These are phyloP conservation scores for Cercospora sp. DNA, from an alignment of 2,329 filamentous ascomycete genomes.

Conservation along the genomic window DNA sequence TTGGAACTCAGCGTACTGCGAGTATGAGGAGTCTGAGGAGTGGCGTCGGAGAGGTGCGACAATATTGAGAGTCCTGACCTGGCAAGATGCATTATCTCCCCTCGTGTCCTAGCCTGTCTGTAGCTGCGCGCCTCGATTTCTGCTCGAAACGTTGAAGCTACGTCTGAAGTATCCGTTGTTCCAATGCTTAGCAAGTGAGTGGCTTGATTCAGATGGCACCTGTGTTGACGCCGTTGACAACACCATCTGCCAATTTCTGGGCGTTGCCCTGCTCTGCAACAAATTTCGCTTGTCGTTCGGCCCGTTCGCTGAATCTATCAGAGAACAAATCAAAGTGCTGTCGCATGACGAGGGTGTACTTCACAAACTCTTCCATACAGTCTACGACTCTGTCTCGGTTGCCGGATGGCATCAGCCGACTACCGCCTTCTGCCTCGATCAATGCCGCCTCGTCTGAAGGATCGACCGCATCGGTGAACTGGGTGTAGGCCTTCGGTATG, in stretches of 20 bases:
- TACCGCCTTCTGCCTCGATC: slow-evolving; percentile 32
- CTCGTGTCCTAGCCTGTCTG: too few relatives aligned
- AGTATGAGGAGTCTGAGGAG: too few relatives aligned
- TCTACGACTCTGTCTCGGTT: slow-evolving; percentile 36
- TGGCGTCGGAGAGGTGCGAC: too few relatives aligned
- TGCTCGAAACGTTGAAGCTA: too few relatives aligned
- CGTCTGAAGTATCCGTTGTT: too few relatives aligned
- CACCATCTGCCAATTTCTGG: background rate
- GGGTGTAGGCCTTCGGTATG: slow-evolving; percentile 63
- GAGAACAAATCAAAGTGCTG: slow-evolving; percentile 62
- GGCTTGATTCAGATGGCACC: background rate
- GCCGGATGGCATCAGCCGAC: slow-evolving; percentile 30
- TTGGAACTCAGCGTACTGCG: too few relatives aligned
- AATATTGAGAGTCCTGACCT: too few relatives aligned
- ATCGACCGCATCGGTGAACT: slow-evolving; percentile 56
- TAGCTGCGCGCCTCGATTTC: too few relatives aligned
- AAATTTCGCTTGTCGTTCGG: background rate
- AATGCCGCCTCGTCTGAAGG: slow-evolving; percentile 20
- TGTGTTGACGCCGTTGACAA: background rate
- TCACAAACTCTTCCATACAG: slow-evolving; percentile 69
- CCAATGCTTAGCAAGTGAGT: background rate
- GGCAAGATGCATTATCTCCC: too few relatives aligned
- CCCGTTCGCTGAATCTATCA: slow-evolving; percentile 62
- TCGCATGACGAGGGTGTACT: slow-evolving; percentile 66
- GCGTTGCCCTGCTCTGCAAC: background rate